Evolutionary conservation across 2,329 filamentous ascomycete genomes (phyloP).

Genomic region (Pleomassaria siparia): DNA sequence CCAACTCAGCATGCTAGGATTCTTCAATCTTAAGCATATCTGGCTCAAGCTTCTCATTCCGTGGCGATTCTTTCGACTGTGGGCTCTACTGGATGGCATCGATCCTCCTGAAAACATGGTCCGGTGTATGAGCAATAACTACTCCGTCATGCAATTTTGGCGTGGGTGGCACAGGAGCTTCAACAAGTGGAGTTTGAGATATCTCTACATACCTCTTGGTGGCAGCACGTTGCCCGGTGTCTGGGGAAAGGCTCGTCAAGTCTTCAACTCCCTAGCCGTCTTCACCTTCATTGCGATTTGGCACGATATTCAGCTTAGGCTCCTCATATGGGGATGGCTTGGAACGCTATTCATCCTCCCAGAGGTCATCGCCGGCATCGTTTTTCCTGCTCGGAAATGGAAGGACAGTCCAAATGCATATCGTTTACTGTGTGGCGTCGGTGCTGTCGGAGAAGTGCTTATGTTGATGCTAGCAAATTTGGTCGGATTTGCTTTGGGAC

Average conservation of each 20-base stretch:
- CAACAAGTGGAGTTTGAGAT: conserved; percentile 92
- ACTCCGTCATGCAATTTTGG: conserved; percentile 89
- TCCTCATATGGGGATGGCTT: conserved; percentile 96
- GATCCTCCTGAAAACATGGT: conserved; percentile 99
- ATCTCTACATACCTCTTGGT: conserved; percentile 90
- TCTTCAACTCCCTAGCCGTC: conserved; percentile 77
- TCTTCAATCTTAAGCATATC: conserved; percentile 94
- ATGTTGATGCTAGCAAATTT: conserved; percentile 97
- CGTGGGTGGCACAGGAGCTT: conserved; percentile 93
- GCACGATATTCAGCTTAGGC: conserved; percentile 91
- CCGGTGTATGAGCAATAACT: conserved; percentile 94
- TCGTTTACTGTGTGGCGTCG: conserved; percentile 76
- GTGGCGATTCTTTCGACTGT: conserved; percentile 98
- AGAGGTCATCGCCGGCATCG: conserved; percentile 69
- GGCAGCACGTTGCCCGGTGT: conserved; percentile 54
- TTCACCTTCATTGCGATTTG: conserved; percentile 98
- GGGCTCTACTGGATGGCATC: conserved; percentile 85
- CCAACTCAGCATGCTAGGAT: conserved; percentile 86
- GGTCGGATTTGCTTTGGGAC: conserved; percentile 88
- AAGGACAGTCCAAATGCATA: conserved; percentile 70
- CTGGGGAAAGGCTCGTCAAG: conserved; percentile 56
- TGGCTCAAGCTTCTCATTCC: conserved; percentile 97
- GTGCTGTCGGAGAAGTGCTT: conserved; percentile 79
- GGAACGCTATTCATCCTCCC: conserved; percentile 92
- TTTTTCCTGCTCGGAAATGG: conserved; percentile 78